Conservation (phyloP, 441 rosid species). For the Jatropha multifida region DNA sequence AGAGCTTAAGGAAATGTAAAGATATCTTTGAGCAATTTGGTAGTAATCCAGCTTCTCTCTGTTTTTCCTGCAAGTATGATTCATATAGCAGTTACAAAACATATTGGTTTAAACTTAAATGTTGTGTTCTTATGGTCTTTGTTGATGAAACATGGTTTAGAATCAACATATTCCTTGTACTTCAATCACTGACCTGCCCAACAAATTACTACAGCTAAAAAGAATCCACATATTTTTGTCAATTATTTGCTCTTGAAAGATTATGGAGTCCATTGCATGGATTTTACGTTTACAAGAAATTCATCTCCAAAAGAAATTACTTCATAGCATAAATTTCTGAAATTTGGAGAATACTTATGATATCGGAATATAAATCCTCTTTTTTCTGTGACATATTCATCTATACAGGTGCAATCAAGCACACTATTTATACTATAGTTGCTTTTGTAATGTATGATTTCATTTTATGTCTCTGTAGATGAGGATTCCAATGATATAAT, state of each 20-base stretch:
- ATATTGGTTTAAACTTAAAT: neutral
- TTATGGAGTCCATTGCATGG: neutral
- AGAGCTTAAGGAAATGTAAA: slow-evolving; percentile 77
- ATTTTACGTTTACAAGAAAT: neutral
- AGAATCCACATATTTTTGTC: neutral
- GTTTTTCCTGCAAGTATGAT: neutral
- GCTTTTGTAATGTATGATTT: slow-evolving; percentile 9
- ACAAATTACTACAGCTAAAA: neutral
- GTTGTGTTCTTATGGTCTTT: neutral
- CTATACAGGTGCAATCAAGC: neutral
- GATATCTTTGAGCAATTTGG: slow-evolving; percentile 81
- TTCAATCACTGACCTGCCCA: neutral
- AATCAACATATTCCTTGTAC: neutral
- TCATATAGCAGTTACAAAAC: slow-evolving; percentile 2
- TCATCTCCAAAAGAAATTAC: neutral
- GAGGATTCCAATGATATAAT: slow-evolving; percentile 82
- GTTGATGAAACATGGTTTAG: neutral
- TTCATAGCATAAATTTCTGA: neutral
- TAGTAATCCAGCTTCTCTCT: slow-evolving; percentile 26
- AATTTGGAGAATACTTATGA: neutral
- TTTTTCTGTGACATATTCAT: neutral
- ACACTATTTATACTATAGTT: neutral
- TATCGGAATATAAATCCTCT: neutral
- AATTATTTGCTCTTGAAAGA: neutral
- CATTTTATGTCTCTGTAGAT: slow-evolving; percentile 40